These are phyloP conservation scores for Gynandropsis gynandra DNA, from an alignment of 345 rosid genomes.

Conservation along the genomic window DNA sequence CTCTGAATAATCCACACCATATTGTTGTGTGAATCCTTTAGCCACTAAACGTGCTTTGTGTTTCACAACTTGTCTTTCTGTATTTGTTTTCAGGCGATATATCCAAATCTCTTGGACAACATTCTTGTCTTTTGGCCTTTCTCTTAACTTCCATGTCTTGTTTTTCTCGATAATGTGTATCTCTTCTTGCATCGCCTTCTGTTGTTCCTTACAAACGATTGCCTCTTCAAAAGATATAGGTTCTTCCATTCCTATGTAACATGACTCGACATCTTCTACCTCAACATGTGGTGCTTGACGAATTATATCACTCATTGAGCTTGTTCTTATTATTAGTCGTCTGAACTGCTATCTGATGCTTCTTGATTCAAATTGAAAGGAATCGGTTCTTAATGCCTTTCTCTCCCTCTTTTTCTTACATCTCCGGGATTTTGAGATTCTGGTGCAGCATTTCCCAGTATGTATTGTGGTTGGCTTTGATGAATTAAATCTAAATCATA, in stretches of 20 bases:
- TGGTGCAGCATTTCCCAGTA: too few species aligned
- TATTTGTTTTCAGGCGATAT: neutral
- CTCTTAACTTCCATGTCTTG: neutral
- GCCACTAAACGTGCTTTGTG: constrained; percentile 5
- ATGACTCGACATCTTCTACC: neutral
- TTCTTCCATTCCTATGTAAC: neutral
- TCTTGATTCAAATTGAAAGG: too few species aligned
- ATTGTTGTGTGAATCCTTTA: neutral
- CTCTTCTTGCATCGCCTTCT: neutral
- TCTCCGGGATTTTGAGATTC: too few species aligned
- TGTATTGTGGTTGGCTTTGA: too few species aligned
- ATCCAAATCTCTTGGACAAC: neutral
- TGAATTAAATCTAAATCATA: neutral
- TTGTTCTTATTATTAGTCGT: too few species aligned
- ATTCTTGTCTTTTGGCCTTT: neutral
- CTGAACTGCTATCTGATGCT: too few species aligned
- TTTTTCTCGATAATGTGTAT: neutral
- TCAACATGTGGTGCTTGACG: too few species aligned
- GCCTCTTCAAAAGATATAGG: neutral
- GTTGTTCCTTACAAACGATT: neutral
- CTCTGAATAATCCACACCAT: neutral
- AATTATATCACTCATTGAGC: too few species aligned
- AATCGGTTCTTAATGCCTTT: too few species aligned
- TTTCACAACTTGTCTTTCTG: neutral
- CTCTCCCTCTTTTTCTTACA: too few species aligned